These are phyloP conservation scores for Trichosporon asahii DNA, from an alignment of 1,284 basidiomycete species.

Conservation along the genomic window DNA sequence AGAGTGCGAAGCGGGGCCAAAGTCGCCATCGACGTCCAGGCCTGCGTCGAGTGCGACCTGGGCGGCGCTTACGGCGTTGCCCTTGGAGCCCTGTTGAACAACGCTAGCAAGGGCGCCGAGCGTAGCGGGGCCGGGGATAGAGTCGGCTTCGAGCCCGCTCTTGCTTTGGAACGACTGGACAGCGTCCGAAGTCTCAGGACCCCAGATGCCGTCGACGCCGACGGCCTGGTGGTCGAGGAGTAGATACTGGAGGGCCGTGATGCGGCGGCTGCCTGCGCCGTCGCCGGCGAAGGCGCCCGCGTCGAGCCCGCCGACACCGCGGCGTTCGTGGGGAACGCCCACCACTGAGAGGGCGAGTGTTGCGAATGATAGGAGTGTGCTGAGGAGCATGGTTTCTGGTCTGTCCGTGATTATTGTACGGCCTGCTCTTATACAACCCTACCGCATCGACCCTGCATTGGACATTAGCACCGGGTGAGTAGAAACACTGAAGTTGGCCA, in stretches of 20 bases:
- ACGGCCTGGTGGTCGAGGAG: conserved; percentile 1
- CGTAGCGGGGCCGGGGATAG: conserved; percentile 10
- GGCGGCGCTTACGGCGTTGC: conserved; percentile 7
- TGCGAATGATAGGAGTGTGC: background rate
- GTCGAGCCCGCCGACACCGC: conserved; percentile 11
- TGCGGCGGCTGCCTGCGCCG: background rate
- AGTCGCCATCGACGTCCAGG: conserved; percentile 12
- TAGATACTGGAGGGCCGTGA: conserved; percentile 14
- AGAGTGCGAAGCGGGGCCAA: background rate
- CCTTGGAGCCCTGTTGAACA: background rate
- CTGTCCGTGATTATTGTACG: background rate
- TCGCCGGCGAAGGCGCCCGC: conserved; percentile 1
- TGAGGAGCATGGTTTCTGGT: background rate
- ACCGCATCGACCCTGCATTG: no score
- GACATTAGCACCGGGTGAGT: no score
- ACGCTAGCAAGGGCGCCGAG: conserved; percentile 12
- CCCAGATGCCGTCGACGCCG: conserved; percentile 13
- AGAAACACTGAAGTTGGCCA: no score
- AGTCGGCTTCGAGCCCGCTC: background rate
- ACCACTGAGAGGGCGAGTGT: background rate
- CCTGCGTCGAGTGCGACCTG: conserved; percentile 5
- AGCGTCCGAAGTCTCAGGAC: background rate
- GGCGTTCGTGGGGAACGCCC: background rate
- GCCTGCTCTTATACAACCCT: no score
- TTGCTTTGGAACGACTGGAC: conserved; percentile 4